phyloP scores from a whole-genome alignment of 1,284 basidiomycete species.

The Ceratobasidium sp. region DNA sequence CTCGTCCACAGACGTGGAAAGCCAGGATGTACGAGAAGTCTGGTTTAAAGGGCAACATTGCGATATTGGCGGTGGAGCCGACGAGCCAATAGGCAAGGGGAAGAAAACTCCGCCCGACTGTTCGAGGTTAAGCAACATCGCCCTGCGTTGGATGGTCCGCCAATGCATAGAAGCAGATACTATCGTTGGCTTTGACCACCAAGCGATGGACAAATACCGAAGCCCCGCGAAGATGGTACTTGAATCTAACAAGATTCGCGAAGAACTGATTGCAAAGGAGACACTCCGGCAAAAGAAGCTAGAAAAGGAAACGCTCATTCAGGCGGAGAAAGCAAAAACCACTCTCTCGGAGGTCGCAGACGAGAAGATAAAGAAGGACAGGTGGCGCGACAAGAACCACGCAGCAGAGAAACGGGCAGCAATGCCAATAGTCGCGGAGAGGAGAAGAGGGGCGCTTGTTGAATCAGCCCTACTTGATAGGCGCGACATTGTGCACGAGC shows the following conservation, averaged over 20 bases:
- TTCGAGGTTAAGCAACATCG: constrained; percentile 18
- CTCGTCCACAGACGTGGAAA: not conserved
- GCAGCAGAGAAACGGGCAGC: not conserved
- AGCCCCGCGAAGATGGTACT: no score
- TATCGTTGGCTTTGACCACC: constrained; percentile 32
- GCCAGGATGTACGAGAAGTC: not conserved
- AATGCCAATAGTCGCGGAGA: not conserved
- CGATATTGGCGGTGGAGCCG: constrained; percentile 47
- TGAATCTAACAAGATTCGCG: no score
- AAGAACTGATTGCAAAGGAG: no score
- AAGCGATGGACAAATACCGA: constrained; percentile 6
- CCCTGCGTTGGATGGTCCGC: constrained; percentile 37
- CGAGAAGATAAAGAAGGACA: no score
- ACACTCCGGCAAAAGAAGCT: no score
- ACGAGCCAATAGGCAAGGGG: constrained; percentile 48
- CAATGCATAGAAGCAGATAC: constrained; percentile 8
- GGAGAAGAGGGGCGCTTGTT: not conserved
- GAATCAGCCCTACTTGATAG: not conserved
- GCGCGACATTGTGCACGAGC: not conserved
- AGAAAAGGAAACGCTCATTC: no score
- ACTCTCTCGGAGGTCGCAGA: no score
- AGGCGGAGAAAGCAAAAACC: no score
- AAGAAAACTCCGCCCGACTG: constrained; percentile 21
- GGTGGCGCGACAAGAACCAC: not conserved
- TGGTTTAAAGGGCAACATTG: constrained; percentile 32